Base-by-base conservation (phyloP, 2,329 filamentous ascomycete species). In the Nigrospora sphaerica region DNA sequence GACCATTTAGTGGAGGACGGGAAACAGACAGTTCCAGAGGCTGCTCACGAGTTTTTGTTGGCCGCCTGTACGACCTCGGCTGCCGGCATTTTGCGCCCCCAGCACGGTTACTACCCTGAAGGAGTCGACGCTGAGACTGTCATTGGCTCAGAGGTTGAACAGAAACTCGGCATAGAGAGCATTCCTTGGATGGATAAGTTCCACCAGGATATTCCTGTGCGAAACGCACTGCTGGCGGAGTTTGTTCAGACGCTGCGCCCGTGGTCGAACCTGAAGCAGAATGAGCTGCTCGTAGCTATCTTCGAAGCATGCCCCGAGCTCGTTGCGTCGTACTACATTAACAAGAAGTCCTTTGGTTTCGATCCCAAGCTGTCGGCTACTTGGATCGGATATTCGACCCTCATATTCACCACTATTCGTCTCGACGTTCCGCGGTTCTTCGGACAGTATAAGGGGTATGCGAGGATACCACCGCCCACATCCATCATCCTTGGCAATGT, bases 381-480 rank as follows among this genome's bases (percentile, higher is more conserved):
- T 0, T 98, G 93, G 93, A 87, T 97, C 54, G 91, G 92, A 37
- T 95, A 95, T 61, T 89, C 90, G 0, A 83, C 90, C 0, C 88
- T 97, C 51, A 69, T 98, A 6, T 95, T 95, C 64, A 86, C 86
- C 50, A 81, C 84, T 1, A 81, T 96, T 39, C 78, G 85, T 47
- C 71, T 95, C 33, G 81, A 84, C 1, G 72, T 95, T 2, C 91
- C 91, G 2, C 61, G 70, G 23, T 78, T 78, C 49, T 88, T 92
- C 59, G 89, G 89, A 12, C 80, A 83, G 54, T 73, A 73, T 36
- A 74, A 78, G 12, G 73, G 72, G 37, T 85, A 81, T 52, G 80
- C 82, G 19, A 66, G 72, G 16, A 70, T 83, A 13, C 91, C 93
- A 31, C 92, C 93, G 10, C 88, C 90, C 2, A 80, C 84, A 3